phyloP scores from a whole-genome alignment of 1,284 basidiomycete genomes.

The Mycena sp. region DNA sequence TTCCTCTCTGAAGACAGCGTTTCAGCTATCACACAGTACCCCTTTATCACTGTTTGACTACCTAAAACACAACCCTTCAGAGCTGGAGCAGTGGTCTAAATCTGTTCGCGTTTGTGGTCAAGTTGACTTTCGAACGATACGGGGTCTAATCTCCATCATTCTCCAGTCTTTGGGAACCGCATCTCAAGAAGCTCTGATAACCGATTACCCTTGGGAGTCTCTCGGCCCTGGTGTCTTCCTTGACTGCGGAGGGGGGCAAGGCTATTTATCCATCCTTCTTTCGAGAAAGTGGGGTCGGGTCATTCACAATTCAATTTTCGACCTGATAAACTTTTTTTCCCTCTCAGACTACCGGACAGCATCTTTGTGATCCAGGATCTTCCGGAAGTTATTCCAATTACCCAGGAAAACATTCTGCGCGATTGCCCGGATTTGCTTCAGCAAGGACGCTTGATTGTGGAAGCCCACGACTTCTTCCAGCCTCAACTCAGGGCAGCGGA shows the following conservation, averaged over 20 bases:
- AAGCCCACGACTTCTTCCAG: constrained; percentile 14
- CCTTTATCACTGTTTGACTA: constrained; percentile 46
- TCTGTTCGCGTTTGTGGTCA: background rate
- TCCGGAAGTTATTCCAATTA: constrained; percentile 34
- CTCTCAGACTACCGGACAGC: constrained; percentile 38
- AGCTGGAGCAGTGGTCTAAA: background rate
- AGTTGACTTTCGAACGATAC: constrained; percentile 32
- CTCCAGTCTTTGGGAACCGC: constrained; percentile 38
- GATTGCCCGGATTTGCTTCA: background rate
- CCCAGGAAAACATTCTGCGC: background rate
- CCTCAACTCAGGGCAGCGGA: constrained; percentile 2
- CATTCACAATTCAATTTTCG: too few relatives aligned
- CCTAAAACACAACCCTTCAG: constrained; percentile 33
- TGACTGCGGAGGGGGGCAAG: constrained; percentile 49
- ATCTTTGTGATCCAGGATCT: constrained; percentile 48
- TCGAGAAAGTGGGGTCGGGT: constrained; percentile 42
- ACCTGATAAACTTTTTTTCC: too few relatives aligned
- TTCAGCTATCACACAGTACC: constrained; percentile 46
- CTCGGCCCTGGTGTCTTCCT: constrained; percentile 45
- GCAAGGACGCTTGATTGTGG: background rate
- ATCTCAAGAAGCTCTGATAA: constrained; percentile 38
- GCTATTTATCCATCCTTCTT: constrained; percentile 47
- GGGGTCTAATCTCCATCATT: constrained; percentile 45
- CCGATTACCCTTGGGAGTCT: constrained; percentile 49
- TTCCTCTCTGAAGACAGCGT: constrained; percentile 46